Conservation (phyloP, 176 grass and related monocot species). For the Elaeis guineensis region DNA sequence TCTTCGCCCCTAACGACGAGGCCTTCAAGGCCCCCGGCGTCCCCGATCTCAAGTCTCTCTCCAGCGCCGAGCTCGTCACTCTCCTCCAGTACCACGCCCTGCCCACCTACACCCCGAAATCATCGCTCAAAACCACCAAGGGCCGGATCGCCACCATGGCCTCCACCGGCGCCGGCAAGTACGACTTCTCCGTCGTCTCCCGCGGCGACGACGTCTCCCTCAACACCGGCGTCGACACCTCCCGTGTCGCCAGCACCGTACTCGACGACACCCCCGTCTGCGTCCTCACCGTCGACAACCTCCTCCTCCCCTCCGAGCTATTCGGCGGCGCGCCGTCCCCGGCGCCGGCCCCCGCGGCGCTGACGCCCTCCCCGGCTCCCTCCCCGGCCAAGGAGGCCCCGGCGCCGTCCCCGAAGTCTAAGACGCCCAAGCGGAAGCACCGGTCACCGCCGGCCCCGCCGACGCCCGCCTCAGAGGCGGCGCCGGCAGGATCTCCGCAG, state of each 20-base stretch:
- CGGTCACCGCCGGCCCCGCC: constrained; percentile 68
- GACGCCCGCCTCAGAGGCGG: constrained; percentile 27
- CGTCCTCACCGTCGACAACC: constrained; percentile 69
- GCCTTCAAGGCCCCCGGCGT: constrained; percentile 67
- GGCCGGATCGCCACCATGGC: constrained; percentile 62
- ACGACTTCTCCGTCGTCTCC: constrained; percentile 60
- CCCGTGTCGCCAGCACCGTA: constrained; percentile 77
- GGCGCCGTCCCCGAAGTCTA: constrained; percentile 31
- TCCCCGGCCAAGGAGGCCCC: constrained; percentile 5
- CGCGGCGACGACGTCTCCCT: constrained; percentile 78
- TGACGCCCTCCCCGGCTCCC: constrained; percentile 25
- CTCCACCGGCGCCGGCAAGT: constrained; percentile 60
- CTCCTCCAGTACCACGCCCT: constrained; percentile 91
- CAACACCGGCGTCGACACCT: constrained; percentile 69
- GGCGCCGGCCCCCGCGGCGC: constrained; percentile 22
- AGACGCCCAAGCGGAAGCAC: constrained; percentile 14
- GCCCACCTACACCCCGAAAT: constrained; percentile 81
- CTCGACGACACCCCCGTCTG: constrained; percentile 63
- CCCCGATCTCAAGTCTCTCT: constrained; percentile 66
- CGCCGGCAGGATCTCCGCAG: constrained; percentile 43
- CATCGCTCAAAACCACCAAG: constrained; percentile 63
- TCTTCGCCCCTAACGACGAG: constrained; percentile 88
- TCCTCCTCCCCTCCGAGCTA: constrained; percentile 55
- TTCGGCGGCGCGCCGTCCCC: constrained; percentile 59
- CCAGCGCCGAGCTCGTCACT: constrained; percentile 68